Base-by-base conservation (phyloP, 2,329 filamentous ascomycete genomes). In the Colletotrichum plurivorum region DNA sequence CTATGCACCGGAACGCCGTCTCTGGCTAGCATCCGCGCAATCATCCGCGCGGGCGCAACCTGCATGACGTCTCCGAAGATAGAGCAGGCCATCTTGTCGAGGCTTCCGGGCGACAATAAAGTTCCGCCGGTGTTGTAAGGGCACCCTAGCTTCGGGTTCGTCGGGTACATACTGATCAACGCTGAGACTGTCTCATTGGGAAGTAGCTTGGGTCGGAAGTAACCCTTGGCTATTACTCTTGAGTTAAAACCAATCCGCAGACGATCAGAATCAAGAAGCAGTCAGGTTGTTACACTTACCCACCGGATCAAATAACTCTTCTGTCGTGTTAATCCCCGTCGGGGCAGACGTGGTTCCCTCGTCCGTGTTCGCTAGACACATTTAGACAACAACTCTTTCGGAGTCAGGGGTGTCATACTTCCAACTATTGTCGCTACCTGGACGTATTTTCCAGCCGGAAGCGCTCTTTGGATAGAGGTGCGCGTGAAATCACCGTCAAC, bases 371-470 rank as follows among this genome's bases (percentile, higher is more conserved):
- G 85, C 58, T 61, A 5, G 1, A 7, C 5, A 18, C 9, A 9
- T 7, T 53, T 16, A 61, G 36, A 31, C 12, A 46, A 18, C 13
- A 31, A 1, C 43, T 18, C 43, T 46, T 4, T 13, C 39, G 8
- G 5, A 41, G n/a, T n/a, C 10, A 25, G 48, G 13, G 18, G 18
- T 27, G 2, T 52, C 57, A 25, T 52, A 61, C 58, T 85, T 4
- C 91, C 91, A 31, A 85, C 80, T 6, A 93, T 82, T 48, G 92
- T 85, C 0, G 90, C 89, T 0, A 93, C 87, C 56, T 88, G 84
- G 63, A 92, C 71, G 92, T 92, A 18, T 84, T 83, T 54, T 88
- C 89, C 7, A 83, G 76, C 1, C 79, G 78, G 5, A 93, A 79
- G 71, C 89, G 87, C 7, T 83, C 76, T 9, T 86, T 53, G 79